These are phyloP conservation scores for Cytospora schulzeri DNA, from an alignment of 2,329 filamentous ascomycete species.

Conservation along the genomic window DNA sequence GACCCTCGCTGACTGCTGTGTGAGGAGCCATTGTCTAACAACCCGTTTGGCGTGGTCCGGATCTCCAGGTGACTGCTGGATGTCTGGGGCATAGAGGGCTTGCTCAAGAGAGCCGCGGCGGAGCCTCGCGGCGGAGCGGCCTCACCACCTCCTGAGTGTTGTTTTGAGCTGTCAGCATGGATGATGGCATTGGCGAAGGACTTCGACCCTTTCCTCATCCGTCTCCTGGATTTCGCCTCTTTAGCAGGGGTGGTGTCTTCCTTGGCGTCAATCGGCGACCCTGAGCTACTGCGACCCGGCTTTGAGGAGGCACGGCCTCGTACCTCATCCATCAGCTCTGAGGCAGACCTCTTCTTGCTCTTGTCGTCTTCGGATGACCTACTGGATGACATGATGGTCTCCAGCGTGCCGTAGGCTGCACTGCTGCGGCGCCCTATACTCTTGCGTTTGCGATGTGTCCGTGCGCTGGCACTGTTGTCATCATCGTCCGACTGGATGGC, in stretches of 20 bases:
- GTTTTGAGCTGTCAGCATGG: conserved; percentile 40
- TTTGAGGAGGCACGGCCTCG: conserved; percentile 49
- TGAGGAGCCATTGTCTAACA: conserved; percentile 27
- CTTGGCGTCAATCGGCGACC: conserved; percentile 31
- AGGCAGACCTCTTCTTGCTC: conserved; percentile 60
- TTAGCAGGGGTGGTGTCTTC: conserved; percentile 24
- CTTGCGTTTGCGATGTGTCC: conserved; percentile 44
- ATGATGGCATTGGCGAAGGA: conserved; percentile 52
- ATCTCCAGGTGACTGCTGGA: conserved; percentile 55
- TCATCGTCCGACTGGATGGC: conserved; percentile 61
- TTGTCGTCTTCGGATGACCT: conserved; percentile 65
- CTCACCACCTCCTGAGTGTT: conserved; percentile 36
- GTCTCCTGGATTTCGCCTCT: conserved; percentile 5
- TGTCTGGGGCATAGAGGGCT: conserved; percentile 59
- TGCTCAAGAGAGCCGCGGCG: conserved; percentile 51
- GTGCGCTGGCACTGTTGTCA: conserved; percentile 37
- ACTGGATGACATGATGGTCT: conserved; percentile 69
- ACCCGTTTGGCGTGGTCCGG: conserved; percentile 38
- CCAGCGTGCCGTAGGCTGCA: conserved; percentile 62
- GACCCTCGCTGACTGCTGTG: conserved; percentile 35
- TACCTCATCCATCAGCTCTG: conserved; percentile 57
- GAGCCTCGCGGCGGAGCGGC: conserved; percentile 38
- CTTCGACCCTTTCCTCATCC: conserved; percentile 41
- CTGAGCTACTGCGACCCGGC: conserved; percentile 33
- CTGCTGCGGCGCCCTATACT: conserved; percentile 50